Base-by-base conservation (phyloP, 768 basidiomycete genomes). In the Steccherinum ochraceum region DNA sequence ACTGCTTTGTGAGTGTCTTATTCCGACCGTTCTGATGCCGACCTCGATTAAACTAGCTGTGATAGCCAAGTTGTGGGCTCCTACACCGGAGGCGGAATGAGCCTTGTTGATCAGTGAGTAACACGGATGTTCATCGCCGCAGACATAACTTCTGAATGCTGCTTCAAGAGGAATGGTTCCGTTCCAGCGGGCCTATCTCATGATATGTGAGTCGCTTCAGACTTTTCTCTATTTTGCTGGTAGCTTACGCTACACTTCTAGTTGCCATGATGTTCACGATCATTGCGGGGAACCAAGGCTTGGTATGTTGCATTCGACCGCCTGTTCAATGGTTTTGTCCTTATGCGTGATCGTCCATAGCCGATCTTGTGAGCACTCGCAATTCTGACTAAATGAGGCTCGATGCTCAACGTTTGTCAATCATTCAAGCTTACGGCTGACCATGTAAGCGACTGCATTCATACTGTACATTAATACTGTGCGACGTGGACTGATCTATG, bases 221-320 rank as follows among this genome's bases (percentile, higher is more conserved):
- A n/a, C n/a, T n/a, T n/a, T n/a, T n/a, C n/a, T n/a, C n/a, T n/a
- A n/a, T n/a, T n/a, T n/a, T n/a, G n/a, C 4, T 35, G 11, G 2
- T 40, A 13, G 12, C 5, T 5, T 16, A 3, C 30, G 27, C 10
- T n/a, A 18, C 2, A 50, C 10, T 24, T 45, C 1, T 49, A 78
- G 76, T 83, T 57, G 64, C 73, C 24, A 61, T 86, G 56, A 74
- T 81, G 10, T 72, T 85, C 30, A 69, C 77, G 12, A 86, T 90
- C 52, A 67, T 89, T 24, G 87, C 84, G 20, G 88, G 88, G 16
- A 90, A 90, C 59, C 86, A 85, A 55, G 86, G 83, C 0, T 70
- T 84, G 63, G 84, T 86, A 50, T 59, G 82, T 73, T 35, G 30
- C 30, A 7, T 35, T 7, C 30, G 7, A 35, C 30, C 30, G 30